Evolutionary conservation across 495 filamentous ascomycete genomes (phyloP), one percentile per base, ranked within the genome.

Genomic region (Penicillium cinerascens): DNA sequence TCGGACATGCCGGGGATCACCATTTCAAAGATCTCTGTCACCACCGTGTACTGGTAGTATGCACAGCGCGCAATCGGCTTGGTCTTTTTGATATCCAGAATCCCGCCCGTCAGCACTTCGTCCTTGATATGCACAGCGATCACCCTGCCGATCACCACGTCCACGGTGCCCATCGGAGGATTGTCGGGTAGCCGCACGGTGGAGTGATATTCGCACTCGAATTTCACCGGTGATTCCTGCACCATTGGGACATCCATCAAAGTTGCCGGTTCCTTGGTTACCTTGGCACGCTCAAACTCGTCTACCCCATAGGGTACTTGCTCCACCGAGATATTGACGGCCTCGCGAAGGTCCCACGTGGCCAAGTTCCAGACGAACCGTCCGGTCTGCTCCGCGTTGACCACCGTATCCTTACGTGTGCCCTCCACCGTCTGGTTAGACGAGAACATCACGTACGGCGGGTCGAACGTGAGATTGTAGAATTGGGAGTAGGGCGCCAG

Each of bases 391-490:
- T 82, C 77, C 51, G 70, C 71, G 56, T 85, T 83, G 50, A 67
- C 49, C 21, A 78, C 74, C 0, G 76, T 78, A 61, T 83, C 80
- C 56, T 83, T 83, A 51, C 78, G 74, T 1, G 27, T 37, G 3
- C 59, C 63, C 20, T 49, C 33, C 3, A 64, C 57, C 4, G 73
- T 78, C 42, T 81, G 75, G 67, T 83, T 82, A 2, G 77, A 69
- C 27, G 64, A 63, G 64, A 83, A 82, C 74, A 82, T 78, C 39
- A 83, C 72, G 54, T 78, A 79, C 0, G 80, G 79, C 10, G 80
- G 82, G 64, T 82, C 78, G 64, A 80, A 85, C 39, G 78, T 80
- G 0, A 83, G 70, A 58, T 83, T 85, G 57, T 75, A 82, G 69
- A 84, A 82, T 63, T 83, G 81, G 1, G 61, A 72, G 62, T 76